These are phyloP conservation scores for Physcomitrellopsis africana DNA, from an alignment of 225 moss, liverwort and hornwort species.

Conservation along the genomic window DNA sequence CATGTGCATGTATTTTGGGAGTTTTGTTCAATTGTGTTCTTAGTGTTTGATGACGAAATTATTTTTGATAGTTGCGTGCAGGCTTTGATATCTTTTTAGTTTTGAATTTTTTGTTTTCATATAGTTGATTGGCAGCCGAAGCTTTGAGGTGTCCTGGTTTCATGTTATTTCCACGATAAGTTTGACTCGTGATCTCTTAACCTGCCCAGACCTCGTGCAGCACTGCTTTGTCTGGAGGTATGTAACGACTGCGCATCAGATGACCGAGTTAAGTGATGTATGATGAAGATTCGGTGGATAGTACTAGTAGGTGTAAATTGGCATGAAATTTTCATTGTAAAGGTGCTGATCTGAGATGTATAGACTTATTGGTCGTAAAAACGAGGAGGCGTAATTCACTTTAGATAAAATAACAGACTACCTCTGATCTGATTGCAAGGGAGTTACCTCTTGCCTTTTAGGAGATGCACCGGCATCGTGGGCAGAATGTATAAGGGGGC, in stretches of 20 bases:
- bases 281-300: not conserved
- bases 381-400: too few relatives aligned
- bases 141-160: not conserved
- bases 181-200: not conserved
- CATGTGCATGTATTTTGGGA: too few relatives aligned
- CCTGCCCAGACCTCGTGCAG: slow-evolving; percentile 22
- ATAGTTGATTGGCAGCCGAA: too few relatives aligned
- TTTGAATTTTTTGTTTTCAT: too few relatives aligned
- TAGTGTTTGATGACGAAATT: too few relatives aligned
- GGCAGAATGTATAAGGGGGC: slow-evolving; percentile 64
- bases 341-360: not conserved
- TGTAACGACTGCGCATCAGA: not conserved
- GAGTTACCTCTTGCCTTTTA: too few relatives aligned
- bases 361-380: not conserved
- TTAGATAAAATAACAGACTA: too few relatives aligned
- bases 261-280: not conserved
- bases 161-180: not conserved
- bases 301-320: not conserved
- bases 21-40: too few relatives aligned
- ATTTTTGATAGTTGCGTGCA: too few relatives aligned
- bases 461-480: slow-evolving; percentile 82
- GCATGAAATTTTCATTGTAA: not conserved
- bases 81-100: too few relatives aligned
- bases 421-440: too few relatives aligned
- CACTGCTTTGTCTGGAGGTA: slow-evolving; percentile 77